A percentile compares a stretch with the other conserved stretches of the same genome.
phyloP scores from a whole-genome alignment of 2,329 filamentous ascomycete species.

The Aureobasidium lini region DNA sequence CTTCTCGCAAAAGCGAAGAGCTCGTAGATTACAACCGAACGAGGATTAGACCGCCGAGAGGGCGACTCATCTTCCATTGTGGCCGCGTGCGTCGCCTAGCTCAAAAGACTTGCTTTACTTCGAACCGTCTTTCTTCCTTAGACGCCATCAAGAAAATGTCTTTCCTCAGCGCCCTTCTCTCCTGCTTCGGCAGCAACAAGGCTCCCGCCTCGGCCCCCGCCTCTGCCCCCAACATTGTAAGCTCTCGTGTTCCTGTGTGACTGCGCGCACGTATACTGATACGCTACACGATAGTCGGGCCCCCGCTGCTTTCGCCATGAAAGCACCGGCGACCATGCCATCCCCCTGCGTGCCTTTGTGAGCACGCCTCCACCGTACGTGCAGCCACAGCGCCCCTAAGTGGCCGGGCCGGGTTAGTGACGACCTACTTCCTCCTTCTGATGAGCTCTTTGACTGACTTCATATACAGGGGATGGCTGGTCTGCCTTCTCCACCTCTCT shows the following conservation, averaged over 20 bases:
- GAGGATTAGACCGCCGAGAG: not conserved
- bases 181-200: conserved; percentile 1
- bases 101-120: not conserved
- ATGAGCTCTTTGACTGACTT: not conserved
- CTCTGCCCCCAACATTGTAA: not conserved
- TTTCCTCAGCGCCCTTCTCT: not conserved
- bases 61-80: not conserved
- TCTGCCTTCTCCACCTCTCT: not conserved
- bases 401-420: not conserved
- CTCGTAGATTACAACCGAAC: not conserved
- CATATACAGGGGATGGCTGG: not conserved
- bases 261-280: not conserved
- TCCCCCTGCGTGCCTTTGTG: not conserved
- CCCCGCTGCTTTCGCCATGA: not conserved
- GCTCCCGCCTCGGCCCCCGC: not conserved
- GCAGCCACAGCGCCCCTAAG: not conserved
- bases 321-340: not conserved
- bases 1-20: not conserved
- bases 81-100: not conserved
- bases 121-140: not conserved
- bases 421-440: not conserved
- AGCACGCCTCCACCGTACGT: not conserved
- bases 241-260: not conserved
- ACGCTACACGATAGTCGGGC: not conserved
- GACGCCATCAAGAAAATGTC: not conserved